These are phyloP conservation scores for Metschnikowia matae DNA, from an alignment of 805 yeast species.

Conservation along the genomic window DNA sequence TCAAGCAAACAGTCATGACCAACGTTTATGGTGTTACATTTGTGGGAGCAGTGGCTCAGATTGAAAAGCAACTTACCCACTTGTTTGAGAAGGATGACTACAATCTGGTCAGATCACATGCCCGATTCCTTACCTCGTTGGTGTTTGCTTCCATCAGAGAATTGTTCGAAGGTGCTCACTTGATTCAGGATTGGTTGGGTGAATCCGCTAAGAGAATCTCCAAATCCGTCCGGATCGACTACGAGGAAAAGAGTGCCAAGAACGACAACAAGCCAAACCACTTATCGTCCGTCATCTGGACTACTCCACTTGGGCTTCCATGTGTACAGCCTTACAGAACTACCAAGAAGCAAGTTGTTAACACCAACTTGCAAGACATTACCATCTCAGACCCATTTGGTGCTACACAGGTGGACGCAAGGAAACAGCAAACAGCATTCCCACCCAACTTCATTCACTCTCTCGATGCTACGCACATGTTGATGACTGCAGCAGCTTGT, in stretches of 20 bases:
- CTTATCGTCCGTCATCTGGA: constrained; percentile 93
- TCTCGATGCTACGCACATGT: constrained; percentile 95
- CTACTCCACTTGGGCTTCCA: constrained; percentile 91
- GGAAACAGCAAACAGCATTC: constrained; percentile 89
- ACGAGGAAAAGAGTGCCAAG: constrained; percentile 35
- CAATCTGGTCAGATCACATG: constrained; percentile 13
- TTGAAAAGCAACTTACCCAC: constrained; percentile 68
- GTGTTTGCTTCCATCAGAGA: constrained; percentile 84
- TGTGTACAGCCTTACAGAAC: constrained; percentile 95
- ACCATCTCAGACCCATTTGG: constrained; percentile 84
- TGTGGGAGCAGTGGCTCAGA: constrained; percentile 89
- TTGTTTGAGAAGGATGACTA: constrained; percentile 47
- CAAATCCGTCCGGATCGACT: constrained; percentile 68
- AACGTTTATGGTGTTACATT: constrained; percentile 96
- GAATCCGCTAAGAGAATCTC: constrained; percentile 78
- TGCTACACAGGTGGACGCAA: constrained; percentile 73
- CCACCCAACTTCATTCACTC: constrained; percentile 97
- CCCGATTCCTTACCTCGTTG: constrained; percentile 64
- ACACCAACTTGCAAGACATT: constrained; percentile 87
- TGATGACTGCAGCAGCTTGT: constrained; percentile 79
- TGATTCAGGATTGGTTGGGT: constrained; percentile 95
- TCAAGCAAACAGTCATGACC: constrained; percentile 97
- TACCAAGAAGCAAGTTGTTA: constrained; percentile 56
- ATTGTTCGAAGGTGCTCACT: constrained; percentile 86
- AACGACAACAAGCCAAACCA: constrained; percentile 52